Conservation (phyloP, 2,329 filamentous ascomycete genomes). For the Emericellopsis cladophorae region DNA sequence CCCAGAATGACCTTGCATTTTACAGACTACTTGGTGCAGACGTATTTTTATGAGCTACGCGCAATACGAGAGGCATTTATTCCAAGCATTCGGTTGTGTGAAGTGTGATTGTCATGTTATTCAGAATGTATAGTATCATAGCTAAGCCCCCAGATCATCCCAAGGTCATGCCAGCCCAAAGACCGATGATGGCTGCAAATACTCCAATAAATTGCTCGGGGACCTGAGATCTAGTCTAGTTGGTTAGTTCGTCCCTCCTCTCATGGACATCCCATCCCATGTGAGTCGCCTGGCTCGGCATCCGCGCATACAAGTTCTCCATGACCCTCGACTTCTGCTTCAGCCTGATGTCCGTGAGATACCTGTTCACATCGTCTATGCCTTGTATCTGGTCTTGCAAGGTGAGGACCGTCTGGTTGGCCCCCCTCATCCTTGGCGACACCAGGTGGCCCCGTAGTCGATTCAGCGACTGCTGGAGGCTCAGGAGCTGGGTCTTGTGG, state of each 20-base stretch:
- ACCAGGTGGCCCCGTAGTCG: conserved; percentile 73
- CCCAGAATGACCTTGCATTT: conserved; percentile 9
- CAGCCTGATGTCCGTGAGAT: conserved; percentile 63
- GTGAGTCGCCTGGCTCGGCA: conserved; percentile 16
- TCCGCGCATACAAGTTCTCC: conserved; percentile 59
- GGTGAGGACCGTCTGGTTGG: conserved; percentile 54
- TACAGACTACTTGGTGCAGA: conserved; percentile 14
- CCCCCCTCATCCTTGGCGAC: conserved; percentile 64
- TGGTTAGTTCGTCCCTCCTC: too few species aligned
- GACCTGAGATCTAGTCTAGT: too few species aligned
- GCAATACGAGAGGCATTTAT: neutral
- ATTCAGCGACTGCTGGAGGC: conserved; percentile 78
- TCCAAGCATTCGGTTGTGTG: too few species aligned
- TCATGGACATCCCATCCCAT: conserved; percentile 12
- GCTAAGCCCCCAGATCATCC: too few species aligned
- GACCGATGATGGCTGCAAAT: too few species aligned
- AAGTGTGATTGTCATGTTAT: too few species aligned
- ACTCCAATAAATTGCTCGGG: too few species aligned
- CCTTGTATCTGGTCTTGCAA: conserved; percentile 80
- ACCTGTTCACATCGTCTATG: conserved; percentile 65
- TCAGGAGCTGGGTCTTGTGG: conserved; percentile 73
- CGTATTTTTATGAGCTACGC: neutral
- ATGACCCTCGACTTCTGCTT: conserved; percentile 74
- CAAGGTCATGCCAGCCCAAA: too few species aligned
- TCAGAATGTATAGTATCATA: too few species aligned